Base-by-base conservation (phyloP, 768 basidiomycete species). In the Amanita jacksonii region DNA sequence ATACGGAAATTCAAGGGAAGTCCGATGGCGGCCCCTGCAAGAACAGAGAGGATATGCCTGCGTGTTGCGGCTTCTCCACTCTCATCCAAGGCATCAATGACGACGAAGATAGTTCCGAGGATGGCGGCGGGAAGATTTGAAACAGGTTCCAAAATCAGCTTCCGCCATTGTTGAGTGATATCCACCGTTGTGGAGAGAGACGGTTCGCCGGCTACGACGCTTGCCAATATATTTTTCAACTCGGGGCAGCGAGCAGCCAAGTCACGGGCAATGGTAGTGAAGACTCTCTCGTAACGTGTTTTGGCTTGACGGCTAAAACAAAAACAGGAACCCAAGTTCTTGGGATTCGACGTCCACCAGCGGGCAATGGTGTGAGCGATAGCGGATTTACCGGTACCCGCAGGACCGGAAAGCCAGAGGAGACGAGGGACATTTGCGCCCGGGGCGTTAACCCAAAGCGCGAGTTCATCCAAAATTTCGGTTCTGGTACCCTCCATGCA, bases 1-100 rank as follows among this genome's bases (percentile, higher is more conserved):
- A 67, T 46, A 15, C 57, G 55, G 46, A 61, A 58, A 24, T 57
- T 57, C 13, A 48, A 32, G 0, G 61, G 61, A 19, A 61, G 52
- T 9, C 50, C 23, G 4, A 41, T 20, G 5, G 46, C 46, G 10
- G 51, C 47, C 13, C 51, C 46, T 7, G 54, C 44, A 2, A 61
- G 38, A 20, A 51, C 38, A 9, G 23, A 22, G 7, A 67, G 52
- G 31, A 66, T 49, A 1, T 41, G 35, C 12, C 46, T 41, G 15
- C 57, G 56, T 6, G 34, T 19, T 19, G 36, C 8, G 10, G 22
- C 24, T 18, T 47, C 45, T 22, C 53, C 53, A 40, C 52, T 54
- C 45, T 54, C 60, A 33, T 58, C 57, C 5, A 60, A 36, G 0
- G 57, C 59, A 47, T 61, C 59, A 15, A 60, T 48, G 16, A 59